These are phyloP conservation scores for Ramaria sp. DNA, from an alignment of 768 basidiomycete species.

Conservation along the genomic window DNA sequence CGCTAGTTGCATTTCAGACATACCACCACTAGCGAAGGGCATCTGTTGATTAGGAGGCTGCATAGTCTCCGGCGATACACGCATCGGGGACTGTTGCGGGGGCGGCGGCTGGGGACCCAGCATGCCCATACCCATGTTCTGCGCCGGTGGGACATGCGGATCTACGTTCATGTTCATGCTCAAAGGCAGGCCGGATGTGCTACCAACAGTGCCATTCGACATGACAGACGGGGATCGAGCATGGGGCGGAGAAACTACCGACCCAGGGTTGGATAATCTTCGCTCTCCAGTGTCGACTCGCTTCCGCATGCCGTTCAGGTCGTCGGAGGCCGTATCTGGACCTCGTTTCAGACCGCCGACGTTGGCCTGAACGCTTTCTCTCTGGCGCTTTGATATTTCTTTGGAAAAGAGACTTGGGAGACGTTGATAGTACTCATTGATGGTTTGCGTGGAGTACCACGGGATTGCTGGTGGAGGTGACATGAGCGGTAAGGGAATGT, in stretches of 20 bases:
- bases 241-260: conserved; percentile 14
- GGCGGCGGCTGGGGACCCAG: not conserved
- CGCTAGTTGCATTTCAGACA: conserved; percentile 16
- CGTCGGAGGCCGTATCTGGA: conserved; percentile 33
- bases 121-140: not conserved
- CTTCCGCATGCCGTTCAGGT: conserved; percentile 35
- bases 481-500: conserved; percentile 43
- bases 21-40: not conserved
- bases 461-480: conserved; percentile 33
- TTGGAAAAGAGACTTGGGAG: conserved; percentile 54
- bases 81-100: not conserved
- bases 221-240: conserved; percentile 24
- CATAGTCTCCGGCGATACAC: conserved; percentile 1
- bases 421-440: conserved; percentile 49
- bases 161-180: not conserved
- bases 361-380: conserved; percentile 16
- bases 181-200: conserved; percentile 12
- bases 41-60: not conserved
- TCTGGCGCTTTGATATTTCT: conserved; percentile 40
- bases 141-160: not conserved
- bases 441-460: not conserved
- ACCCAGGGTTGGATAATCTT: conserved; percentile 29
- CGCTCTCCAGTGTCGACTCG: conserved; percentile 60
- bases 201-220: conserved; percentile 21
- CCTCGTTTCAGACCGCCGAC: conserved; percentile 48